Conservation (phyloP, 129 eudicot genomes). For the Glebionis coronaria region DNA sequence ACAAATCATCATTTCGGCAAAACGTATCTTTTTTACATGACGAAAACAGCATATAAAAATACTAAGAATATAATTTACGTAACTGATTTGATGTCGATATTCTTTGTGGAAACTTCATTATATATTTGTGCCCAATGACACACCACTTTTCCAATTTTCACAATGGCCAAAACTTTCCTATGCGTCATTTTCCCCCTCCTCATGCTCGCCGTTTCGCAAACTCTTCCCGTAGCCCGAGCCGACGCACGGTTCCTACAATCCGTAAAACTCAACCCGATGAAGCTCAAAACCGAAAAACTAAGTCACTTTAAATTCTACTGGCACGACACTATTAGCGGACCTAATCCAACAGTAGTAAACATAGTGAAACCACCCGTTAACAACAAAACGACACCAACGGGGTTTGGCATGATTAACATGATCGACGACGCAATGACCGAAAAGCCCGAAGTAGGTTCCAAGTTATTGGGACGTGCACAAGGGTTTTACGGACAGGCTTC, state of each 20-base stretch:
- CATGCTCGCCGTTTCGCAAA: conserved; percentile 16
- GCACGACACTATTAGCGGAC: conserved; percentile 54
- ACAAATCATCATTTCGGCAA: too few species aligned
- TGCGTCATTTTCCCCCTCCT: conserved; percentile 21
- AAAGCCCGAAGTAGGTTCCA: conserved; percentile 43
- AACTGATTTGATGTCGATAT: background rate
- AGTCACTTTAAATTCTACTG: conserved; percentile 54
- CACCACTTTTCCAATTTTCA: background rate
- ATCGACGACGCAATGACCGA: conserved; percentile 59
- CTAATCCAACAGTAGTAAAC: conserved; percentile 36
- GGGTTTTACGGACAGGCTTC: conserved; percentile 55
- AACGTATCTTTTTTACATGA: too few species aligned
- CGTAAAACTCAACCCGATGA: conserved; percentile 19
- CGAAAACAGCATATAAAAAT: too few species aligned
- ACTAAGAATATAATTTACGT: background rate
- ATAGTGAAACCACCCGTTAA: conserved; percentile 32
- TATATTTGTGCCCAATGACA: conserved; percentile 18
- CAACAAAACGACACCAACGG: conserved; percentile 24
- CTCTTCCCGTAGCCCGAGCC: conserved; percentile 10
- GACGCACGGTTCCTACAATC: conserved; percentile 21
- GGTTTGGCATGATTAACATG: conserved; percentile 49
- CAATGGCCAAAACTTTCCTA: conserved; percentile 23
- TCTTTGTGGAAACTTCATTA: conserved; percentile 1
- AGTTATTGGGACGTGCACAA: conserved; percentile 57
- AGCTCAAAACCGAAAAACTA: conserved; percentile 37